These are phyloP conservation scores for Sporothrix schenckii DNA, from an alignment of 2,329 filamentous ascomycete genomes.

Conservation along the genomic window DNA sequence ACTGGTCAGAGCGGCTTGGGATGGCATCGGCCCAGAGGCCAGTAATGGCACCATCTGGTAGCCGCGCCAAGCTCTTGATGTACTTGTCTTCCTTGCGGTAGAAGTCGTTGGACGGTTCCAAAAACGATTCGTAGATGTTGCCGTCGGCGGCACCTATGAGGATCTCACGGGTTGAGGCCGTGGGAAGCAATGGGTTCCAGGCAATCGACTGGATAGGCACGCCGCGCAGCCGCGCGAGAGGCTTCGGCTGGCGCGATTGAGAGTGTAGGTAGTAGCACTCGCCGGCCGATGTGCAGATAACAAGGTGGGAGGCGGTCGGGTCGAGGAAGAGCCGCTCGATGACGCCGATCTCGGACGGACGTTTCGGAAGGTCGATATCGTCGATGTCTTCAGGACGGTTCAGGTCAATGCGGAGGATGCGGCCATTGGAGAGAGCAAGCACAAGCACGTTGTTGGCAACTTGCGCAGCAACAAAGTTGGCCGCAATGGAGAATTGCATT, in stretches of 20 bases:
- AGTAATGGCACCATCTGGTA: conserved; percentile 77
- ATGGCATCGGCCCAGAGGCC: conserved; percentile 83
- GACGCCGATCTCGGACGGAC: conserved; percentile 83
- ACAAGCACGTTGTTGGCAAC: conserved; percentile 97
- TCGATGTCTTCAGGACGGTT: conserved; percentile 95
- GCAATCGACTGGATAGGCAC: conserved; percentile 87
- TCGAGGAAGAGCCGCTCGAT: conserved; percentile 98
- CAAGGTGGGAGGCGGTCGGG: conserved; percentile 89
- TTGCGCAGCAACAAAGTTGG: conserved; percentile 94
- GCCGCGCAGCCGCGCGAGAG: conserved; percentile 78
- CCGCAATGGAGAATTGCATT: conserved; percentile 90
- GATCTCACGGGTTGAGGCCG: conserved; percentile 92
- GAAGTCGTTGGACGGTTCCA: conserved; percentile 92
- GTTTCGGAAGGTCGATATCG: conserved; percentile 95
- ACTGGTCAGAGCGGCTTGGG: conserved; percentile 64
- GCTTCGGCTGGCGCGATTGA: conserved; percentile 84
- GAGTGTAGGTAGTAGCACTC: conserved; percentile 99
- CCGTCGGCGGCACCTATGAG: conserved; percentile 90
- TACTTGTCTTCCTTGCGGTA: conserved; percentile 95
- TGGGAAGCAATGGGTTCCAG: conserved; percentile 92
- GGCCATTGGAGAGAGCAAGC: conserved; percentile 85
- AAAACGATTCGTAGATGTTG: conserved; percentile 91
- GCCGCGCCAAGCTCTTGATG: conserved; percentile 78
- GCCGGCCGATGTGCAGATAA: conserved; percentile 86
- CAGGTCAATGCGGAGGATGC: conserved; percentile 90